Conservation (phyloP, 2,329 filamentous ascomycete genomes). For the Tolypocladium cylindrosporum region DNA sequence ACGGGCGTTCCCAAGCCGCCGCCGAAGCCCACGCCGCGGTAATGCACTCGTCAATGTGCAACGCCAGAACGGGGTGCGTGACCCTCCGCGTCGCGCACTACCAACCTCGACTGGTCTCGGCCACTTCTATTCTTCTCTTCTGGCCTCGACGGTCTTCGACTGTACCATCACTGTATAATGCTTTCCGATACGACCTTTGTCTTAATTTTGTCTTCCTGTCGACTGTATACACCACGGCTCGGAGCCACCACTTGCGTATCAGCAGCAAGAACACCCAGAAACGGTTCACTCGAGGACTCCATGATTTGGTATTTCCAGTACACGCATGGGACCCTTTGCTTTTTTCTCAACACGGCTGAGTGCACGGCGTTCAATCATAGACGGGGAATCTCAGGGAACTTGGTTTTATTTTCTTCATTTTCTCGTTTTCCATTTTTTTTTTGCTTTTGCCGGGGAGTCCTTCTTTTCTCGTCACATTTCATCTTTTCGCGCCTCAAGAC, state of each 20-base stretch:
- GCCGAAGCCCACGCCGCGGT: slow-evolving; percentile 29
- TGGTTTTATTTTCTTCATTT: slow-evolving; percentile 8
- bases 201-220: slow-evolving; percentile 17
- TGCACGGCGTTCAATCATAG: slow-evolving; percentile 24
- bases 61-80: background rate
- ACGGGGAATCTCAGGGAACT: slow-evolving; percentile 14
- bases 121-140: slow-evolving; percentile 9
- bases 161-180: slow-evolving; percentile 15
- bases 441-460: slow-evolving; percentile 1
- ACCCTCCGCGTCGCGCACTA: background rate
- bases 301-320: slow-evolving; percentile 1
- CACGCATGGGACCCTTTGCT: slow-evolving; percentile 6
- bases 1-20: slow-evolving; percentile 38
- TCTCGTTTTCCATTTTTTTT: slow-evolving; percentile 2
- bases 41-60: slow-evolving; percentile 9
- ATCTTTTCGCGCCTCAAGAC: slow-evolving; percentile 7
- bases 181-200: slow-evolving; percentile 10
- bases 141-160: slow-evolving; percentile 9
- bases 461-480: slow-evolving; percentile 7
- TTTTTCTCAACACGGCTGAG: slow-evolving; percentile 7
- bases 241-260: slow-evolving; percentile 27
- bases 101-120: background rate
- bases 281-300: slow-evolving; percentile 6
- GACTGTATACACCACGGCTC: slow-evolving; percentile 25
- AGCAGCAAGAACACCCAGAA: slow-evolving; percentile 21